A percentile compares a stretch with the other conserved stretches of the same genome.
Conservation (phyloP, 805 yeast genomes). For the Suhomyces vadensis region DNA sequence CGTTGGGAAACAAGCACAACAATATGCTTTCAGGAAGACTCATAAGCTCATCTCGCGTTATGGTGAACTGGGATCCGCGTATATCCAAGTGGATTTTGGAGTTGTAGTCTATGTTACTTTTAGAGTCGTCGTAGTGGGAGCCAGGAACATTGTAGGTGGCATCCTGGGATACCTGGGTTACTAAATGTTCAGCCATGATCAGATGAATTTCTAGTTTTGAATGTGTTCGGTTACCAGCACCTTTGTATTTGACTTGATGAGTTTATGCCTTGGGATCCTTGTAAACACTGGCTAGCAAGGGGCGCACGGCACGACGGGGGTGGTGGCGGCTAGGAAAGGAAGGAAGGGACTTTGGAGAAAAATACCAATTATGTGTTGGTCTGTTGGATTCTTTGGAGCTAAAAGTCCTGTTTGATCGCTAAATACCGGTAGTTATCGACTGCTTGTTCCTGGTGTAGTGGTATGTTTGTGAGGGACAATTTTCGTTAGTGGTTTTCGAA, state of each 20-base stretch:
- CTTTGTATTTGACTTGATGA: constrained; percentile 5
- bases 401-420: too few relatives aligned
- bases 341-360: neutral
- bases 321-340: neutral
- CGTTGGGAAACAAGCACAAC: constrained; percentile 85
- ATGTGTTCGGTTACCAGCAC: constrained; percentile 21
- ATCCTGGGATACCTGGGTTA: constrained; percentile 70
- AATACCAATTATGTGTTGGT: neutral
- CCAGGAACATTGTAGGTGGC: constrained; percentile 24
- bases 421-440: too few relatives aligned
- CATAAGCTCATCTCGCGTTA: constrained; percentile 87
- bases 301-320: too few relatives aligned
- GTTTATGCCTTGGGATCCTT: neutral
- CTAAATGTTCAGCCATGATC: constrained; percentile 49
- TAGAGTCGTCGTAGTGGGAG: constrained; percentile 24
- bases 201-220: neutral
- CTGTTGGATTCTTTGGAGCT: too few relatives aligned
- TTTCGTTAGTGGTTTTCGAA: neutral
- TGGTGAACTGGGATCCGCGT: constrained; percentile 70
- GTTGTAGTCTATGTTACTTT: constrained; percentile 50
- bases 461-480: neutral
- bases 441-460: too few relatives aligned
- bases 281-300: neutral
- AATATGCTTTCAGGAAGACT: constrained; percentile 87
- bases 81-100: constrained; percentile 76